Conservation (phyloP, 495 filamentous ascomycete species). For the Trichoderma reesei region DNA sequence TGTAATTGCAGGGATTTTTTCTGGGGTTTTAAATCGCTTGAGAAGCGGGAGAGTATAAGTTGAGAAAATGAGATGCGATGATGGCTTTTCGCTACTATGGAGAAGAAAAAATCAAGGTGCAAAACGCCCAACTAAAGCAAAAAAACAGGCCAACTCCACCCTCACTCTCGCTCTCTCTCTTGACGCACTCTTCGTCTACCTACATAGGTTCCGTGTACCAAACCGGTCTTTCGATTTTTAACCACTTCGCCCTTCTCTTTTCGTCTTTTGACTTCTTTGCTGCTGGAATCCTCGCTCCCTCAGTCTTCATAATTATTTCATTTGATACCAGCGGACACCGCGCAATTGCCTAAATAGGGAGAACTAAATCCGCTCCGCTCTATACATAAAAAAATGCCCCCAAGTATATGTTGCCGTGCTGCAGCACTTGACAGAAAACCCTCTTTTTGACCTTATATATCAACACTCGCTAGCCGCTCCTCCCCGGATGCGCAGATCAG, state of each 20-base stretch:
- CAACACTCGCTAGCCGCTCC: conserved; percentile 3
- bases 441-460: background rate
- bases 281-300: too few relatives aligned
- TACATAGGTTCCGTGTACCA: too few relatives aligned
- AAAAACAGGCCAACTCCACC: background rate
- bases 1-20: background rate
- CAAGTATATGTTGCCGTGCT: background rate
- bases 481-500: background rate
- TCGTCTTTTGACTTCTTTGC: too few relatives aligned
- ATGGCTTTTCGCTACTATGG: too few relatives aligned
- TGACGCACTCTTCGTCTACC: background rate
- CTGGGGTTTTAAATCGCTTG: background rate
- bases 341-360: conserved; percentile 4
- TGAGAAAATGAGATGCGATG: background rate
- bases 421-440: background rate
- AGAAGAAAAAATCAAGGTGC: too few relatives aligned
- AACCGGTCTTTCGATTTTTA: background rate
- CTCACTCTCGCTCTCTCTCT: too few relatives aligned
- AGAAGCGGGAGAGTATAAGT: background rate
- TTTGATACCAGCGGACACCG: conserved; percentile 6
- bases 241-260: background rate
- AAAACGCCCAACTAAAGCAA: background rate
- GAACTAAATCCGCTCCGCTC: conserved; percentile 8
- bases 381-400: conserved; percentile 4
- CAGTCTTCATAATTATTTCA: background rate